Evolutionary conservation across 2,329 filamentous ascomycete species (phyloP).

Genomic region (Epichloe sp.): DNA sequence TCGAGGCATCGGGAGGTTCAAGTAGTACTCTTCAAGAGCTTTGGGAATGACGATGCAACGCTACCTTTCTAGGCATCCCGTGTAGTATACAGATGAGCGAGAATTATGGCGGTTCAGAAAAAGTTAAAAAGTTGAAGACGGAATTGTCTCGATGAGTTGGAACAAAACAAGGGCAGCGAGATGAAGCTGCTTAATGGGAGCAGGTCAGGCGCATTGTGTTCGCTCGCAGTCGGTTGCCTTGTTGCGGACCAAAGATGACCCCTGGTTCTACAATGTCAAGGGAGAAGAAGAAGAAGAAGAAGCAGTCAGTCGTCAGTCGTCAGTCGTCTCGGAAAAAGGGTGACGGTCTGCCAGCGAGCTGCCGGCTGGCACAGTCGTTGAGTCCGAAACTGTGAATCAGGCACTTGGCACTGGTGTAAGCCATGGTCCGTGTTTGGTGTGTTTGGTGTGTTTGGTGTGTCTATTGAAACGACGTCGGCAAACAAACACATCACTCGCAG

Average conservation of each 20-base stretch:
- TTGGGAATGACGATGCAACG: neutral
- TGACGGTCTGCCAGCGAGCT: neutral
- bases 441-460: neutral
- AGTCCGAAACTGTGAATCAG: constrained; percentile 1
- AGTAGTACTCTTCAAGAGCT: neutral
- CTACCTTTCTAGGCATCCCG: neutral
- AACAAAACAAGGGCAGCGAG: neutral
- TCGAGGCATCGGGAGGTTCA: neutral
- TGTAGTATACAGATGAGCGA: neutral
- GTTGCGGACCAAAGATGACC: neutral
- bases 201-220: neutral
- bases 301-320: neutral
- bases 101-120: neutral
- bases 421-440: constrained; percentile 3
- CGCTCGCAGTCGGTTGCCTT: neutral
- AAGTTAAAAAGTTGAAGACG: neutral
- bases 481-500: neutral
- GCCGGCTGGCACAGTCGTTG: constrained; percentile 3
- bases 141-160: neutral
- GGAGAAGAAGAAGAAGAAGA: too few species aligned
- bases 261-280: neutral
- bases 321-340: neutral
- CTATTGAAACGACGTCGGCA: constrained; percentile 1
- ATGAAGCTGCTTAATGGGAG: neutral
- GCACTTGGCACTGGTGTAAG: constrained; percentile 2